A percentile compares a stretch with the other conserved stretches of the same genome.
phyloP scores from a whole-genome alignment of 2,329 filamentous ascomycete genomes.

The Pseudogymnoascus sp. region DNA sequence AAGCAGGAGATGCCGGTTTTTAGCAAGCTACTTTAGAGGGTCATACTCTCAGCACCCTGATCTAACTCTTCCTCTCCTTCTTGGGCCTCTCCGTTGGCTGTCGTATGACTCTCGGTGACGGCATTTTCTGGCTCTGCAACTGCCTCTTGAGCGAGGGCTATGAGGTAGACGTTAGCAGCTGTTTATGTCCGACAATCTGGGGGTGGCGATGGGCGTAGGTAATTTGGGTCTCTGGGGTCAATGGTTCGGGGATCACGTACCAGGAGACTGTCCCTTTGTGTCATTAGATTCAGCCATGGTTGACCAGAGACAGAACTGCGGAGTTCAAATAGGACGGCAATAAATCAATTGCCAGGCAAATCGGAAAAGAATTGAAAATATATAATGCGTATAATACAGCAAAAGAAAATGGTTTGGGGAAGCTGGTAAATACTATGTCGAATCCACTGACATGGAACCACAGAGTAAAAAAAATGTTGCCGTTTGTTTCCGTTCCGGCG shows the following conservation, averaged over 20 bases:
- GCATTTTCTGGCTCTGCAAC: slow-evolving; percentile 15
- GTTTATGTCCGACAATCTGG: neutral
- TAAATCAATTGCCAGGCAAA: slow-evolving; percentile 8
- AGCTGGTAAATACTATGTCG: slow-evolving; percentile 6
- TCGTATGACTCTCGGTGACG: slow-evolving; percentile 17
- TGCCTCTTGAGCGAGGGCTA: slow-evolving; percentile 7
- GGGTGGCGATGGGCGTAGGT: neutral
- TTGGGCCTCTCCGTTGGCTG: slow-evolving; percentile 17
- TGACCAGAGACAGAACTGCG: slow-evolving; percentile 7
- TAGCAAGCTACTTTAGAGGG: neutral
- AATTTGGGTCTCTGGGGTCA: neutral
- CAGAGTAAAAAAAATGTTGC: slow-evolving; percentile 6
- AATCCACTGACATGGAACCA: slow-evolving; percentile 4
- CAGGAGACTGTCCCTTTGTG: slow-evolving; percentile 20
- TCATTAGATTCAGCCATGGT: slow-evolving; percentile 26
- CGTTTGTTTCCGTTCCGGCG: slow-evolving; percentile 7
- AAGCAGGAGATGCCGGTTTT: neutral
- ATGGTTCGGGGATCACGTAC: slow-evolving; percentile 17
- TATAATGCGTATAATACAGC: slow-evolving; percentile 10
- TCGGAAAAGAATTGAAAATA: slow-evolving; percentile 7
- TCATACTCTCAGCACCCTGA: slow-evolving; percentile 25
- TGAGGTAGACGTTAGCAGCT: neutral
- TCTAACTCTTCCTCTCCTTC: slow-evolving; percentile 22
- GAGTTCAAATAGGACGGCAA: slow-evolving; percentile 9
- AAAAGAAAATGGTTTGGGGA: slow-evolving; percentile 11